Conservation (phyloP, 768 basidiomycete species). For the Tephrocybe rancida region DNA sequence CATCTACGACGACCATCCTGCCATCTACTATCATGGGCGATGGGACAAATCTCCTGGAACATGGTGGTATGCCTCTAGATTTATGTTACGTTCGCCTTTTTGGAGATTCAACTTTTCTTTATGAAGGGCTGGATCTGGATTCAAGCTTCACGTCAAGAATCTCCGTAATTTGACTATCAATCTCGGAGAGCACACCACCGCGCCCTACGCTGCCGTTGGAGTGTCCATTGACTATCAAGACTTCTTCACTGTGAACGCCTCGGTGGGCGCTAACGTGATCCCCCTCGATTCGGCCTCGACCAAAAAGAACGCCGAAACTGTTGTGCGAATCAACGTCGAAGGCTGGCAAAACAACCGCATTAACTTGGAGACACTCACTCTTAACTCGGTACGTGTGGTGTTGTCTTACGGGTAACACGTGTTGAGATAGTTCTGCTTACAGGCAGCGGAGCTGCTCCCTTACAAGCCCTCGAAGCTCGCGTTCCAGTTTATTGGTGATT, state of each 20-base stretch:
- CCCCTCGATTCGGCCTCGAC: constrained; percentile 27
- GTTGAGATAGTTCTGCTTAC: background rate
- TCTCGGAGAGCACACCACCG: constrained; percentile 51
- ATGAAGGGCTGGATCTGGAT: constrained; percentile 54
- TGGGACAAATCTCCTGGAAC: constrained; percentile 56
- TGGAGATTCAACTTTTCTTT: background rate
- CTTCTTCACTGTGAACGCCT: constrained; percentile 49
- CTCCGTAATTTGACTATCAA: constrained; percentile 44
- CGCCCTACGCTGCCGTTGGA: constrained; percentile 47
- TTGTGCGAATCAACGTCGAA: constrained; percentile 51
- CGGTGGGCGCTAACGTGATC: constrained; percentile 46
- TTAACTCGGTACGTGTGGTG: constrained; percentile 40
- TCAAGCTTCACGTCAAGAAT: constrained; percentile 50
- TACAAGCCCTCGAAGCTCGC: constrained; percentile 46
- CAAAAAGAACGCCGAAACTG: constrained; percentile 16
- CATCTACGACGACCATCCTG: constrained; percentile 38
- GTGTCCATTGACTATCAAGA: constrained; percentile 50
- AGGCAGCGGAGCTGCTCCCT: constrained; percentile 49
- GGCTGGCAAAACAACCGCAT: constrained; percentile 65
- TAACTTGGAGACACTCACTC: constrained; percentile 46
- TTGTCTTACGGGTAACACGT: background rate
- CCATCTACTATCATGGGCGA: constrained; percentile 51
- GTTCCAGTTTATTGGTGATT: constrained; percentile 64
- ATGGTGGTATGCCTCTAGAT: constrained; percentile 47
- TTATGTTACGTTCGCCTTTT: background rate